phyloP scores from a whole-genome alignment of 2,329 filamentous ascomycete species.

The Onygenales sp. region DNA sequence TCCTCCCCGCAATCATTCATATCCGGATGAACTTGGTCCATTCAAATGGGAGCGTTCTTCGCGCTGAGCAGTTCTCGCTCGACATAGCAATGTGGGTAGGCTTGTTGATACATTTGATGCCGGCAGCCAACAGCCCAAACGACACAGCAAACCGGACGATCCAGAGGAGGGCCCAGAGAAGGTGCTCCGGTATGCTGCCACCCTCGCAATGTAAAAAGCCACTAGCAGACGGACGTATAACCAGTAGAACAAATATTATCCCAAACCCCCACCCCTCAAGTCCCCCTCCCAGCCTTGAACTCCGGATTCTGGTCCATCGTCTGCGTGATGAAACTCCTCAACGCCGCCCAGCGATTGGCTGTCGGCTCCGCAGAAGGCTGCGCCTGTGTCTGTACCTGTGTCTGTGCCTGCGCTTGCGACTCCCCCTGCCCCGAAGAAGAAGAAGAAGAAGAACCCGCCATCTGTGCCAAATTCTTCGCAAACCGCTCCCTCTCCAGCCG shows the following conservation, averaged over 20 bases:
- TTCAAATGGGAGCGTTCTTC: too few relatives aligned
- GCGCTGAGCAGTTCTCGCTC: too few relatives aligned
- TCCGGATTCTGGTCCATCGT: slow-evolving; percentile 85
- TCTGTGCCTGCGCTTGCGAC: slow-evolving; percentile 6
- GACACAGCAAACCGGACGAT: too few relatives aligned
- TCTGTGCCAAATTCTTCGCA: slow-evolving; percentile 67
- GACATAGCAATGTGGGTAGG: too few relatives aligned
- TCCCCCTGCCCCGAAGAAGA: slow-evolving; percentile 29
- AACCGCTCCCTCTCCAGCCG: slow-evolving; percentile 76
- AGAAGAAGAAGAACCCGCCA: slow-evolving; percentile 37
- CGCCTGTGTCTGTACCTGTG: background rate
- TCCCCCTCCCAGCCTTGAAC: slow-evolving; percentile 40
- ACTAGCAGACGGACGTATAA: too few relatives aligned
- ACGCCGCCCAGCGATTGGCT: slow-evolving; percentile 63
- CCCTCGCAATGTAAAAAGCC: too few relatives aligned
- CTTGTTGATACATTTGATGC: too few relatives aligned
- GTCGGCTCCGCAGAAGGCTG: slow-evolving; percentile 27
- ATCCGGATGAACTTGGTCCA: too few relatives aligned
- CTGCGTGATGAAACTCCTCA: slow-evolving; percentile 72
- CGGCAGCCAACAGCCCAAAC: too few relatives aligned
- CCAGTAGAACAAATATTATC: background rate
- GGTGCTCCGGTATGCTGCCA: too few relatives aligned
- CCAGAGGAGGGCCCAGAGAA: too few relatives aligned
- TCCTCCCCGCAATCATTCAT: too few relatives aligned
- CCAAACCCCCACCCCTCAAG: background rate